Conservation (phyloP, 2,329 filamentous ascomycete genomes). For the Monascus ruber region DNA sequence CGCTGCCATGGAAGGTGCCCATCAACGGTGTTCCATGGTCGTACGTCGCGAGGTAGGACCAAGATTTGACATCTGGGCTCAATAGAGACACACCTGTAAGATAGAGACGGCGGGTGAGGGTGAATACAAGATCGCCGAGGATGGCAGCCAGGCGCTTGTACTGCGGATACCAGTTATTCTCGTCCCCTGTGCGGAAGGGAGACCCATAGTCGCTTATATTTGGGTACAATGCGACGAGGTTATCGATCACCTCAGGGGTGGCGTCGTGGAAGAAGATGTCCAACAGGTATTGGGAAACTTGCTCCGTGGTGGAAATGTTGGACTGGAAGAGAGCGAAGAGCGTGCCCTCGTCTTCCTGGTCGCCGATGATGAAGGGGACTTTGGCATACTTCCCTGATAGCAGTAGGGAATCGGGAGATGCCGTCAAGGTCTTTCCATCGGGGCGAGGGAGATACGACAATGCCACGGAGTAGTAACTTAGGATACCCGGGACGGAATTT, state of each 20-base stretch:
- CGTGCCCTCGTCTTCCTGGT: conserved; percentile 73
- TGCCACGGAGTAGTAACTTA: conserved; percentile 57
- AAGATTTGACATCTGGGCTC: conserved; percentile 50
- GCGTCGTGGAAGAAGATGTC: conserved; percentile 50
- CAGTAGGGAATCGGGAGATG: conserved; percentile 51
- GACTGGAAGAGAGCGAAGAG: conserved; percentile 59
- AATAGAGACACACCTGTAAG: conserved; percentile 37
- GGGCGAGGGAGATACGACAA: conserved; percentile 65
- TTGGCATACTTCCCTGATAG: conserved; percentile 43
- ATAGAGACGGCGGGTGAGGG: conserved; percentile 55
- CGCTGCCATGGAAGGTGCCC: conserved; percentile 64
- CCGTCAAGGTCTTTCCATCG: conserved; percentile 51
- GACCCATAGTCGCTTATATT: conserved; percentile 48
- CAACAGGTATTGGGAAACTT: conserved; percentile 52
- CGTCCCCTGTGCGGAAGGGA: conserved; percentile 56
- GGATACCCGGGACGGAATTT: conserved; percentile 57
- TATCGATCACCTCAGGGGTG: conserved; percentile 38
- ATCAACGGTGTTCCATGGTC: conserved; percentile 58
- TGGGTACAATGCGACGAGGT: conserved; percentile 53
- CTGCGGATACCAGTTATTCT: conserved; percentile 65
- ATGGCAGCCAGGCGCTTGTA: conserved; percentile 69
- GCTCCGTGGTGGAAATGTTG: conserved; percentile 52
- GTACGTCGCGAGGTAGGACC: conserved; percentile 68
- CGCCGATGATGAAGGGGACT: conserved; percentile 56
- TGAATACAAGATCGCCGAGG: conserved; percentile 65